Percentiles rank a stretch among this genome's conserved stretches.
Evolutionary conservation across 106 monocot genomes (phyloP).

Genomic region (Iris macrosiphon): DNA sequence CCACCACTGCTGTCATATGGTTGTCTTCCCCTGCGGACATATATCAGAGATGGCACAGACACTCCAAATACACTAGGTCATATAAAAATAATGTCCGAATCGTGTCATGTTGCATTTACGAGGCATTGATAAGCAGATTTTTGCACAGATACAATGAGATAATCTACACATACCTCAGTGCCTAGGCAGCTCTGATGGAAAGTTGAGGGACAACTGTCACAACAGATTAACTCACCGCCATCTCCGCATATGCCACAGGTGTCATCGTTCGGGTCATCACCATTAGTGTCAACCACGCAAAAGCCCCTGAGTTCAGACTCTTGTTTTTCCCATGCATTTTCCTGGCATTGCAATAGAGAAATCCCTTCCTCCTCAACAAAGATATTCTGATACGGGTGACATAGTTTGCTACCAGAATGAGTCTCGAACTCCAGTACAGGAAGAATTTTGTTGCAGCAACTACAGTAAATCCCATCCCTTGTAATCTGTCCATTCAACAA

Average conservation of each 20-base stretch:
- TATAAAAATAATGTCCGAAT: too few species aligned
- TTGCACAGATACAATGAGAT: too few species aligned
- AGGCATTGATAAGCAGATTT: not conserved
- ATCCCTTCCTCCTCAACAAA: constrained; percentile 32
- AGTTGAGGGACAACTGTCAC: constrained; percentile 78
- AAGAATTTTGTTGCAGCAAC: constrained; percentile 57
- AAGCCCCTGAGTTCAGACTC: constrained; percentile 39
- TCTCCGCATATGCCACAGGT: constrained; percentile 83
- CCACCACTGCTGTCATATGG: too few species aligned
- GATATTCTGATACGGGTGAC: constrained; percentile 39
- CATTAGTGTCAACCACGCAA: constrained; percentile 20
- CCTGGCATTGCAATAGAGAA: constrained; percentile 43
- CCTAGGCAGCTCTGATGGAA: constrained; percentile 68
- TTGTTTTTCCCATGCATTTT: constrained; percentile 60
- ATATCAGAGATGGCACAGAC: too few species aligned
- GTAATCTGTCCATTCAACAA: constrained; percentile 48
- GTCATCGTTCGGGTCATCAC: constrained; percentile 81
- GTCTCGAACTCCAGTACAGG: constrained; percentile 50
- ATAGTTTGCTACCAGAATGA: constrained; percentile 57
- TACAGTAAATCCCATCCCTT: constrained; percentile 70
- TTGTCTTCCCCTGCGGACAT: too few species aligned
- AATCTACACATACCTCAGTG: constrained; percentile 50
- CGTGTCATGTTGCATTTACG: too few species aligned
- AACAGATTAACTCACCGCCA: constrained; percentile 80
- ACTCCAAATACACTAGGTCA: too few species aligned